Evolutionary conservation across 83 land plant genomes (phyloP).

Genomic region (Picea abies): DNA sequence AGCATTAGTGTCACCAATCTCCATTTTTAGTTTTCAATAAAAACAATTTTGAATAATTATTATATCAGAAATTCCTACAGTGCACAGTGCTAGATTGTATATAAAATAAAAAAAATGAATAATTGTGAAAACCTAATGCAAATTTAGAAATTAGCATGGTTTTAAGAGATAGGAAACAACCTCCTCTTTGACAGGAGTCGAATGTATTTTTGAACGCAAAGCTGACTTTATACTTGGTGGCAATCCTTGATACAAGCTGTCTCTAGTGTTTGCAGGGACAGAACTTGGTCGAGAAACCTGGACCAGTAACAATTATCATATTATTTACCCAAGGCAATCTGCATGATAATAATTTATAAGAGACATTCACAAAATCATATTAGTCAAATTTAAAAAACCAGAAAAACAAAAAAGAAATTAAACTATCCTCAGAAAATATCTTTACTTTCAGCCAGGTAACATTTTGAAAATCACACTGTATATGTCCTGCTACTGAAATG

Average conservation of each 20-base stretch:
- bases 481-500: too few species aligned
- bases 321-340: not conserved
- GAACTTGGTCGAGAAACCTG: constrained; percentile 34
- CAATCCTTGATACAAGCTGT: constrained; percentile 31
- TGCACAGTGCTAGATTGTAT: too few species aligned
- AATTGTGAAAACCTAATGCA: too few species aligned
- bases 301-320: not conserved
- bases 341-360: not conserved
- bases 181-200: constrained; percentile 22
- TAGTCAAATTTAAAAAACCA: not conserved
- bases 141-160: too few species aligned
- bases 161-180: not conserved
- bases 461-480: too few species aligned
- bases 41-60: too few species aligned
- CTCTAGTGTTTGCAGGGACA: constrained; percentile 36
- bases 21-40: too few species aligned
- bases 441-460: not conserved
- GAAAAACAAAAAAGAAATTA: not conserved
- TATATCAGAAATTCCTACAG: too few species aligned
- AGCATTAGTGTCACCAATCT: too few species aligned
- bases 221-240: constrained; percentile 28
- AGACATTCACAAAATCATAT: not conserved
- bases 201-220: constrained; percentile 20
- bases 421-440: not conserved
- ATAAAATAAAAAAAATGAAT: too few species aligned